phyloP scores from a whole-genome alignment of 495 filamentous ascomycete genomes.

The Neurospora sp. region DNA sequence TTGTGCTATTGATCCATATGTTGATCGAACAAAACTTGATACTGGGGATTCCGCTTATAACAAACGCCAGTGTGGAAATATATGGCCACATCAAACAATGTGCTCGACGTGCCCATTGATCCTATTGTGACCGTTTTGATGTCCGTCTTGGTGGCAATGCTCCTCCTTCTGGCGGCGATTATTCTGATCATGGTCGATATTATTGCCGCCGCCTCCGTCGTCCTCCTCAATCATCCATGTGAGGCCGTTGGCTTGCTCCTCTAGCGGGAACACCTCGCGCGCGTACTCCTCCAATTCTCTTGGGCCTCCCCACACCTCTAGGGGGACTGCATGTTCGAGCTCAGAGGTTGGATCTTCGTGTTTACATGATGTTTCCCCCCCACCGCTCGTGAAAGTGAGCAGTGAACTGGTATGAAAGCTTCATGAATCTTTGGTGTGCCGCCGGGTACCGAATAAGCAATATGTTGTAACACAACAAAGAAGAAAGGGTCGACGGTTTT shows the following conservation, averaged over 20 bases:
- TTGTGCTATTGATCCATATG: neutral
- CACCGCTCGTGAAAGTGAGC: neutral
- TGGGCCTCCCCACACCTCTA: slow-evolving; percentile 77
- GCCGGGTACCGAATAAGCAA: neutral
- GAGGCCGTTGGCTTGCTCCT: slow-evolving; percentile 86
- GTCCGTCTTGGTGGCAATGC: neutral
- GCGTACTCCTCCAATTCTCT: slow-evolving; percentile 93
- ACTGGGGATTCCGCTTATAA: neutral
- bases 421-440: neutral
- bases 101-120: neutral
- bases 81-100: neutral
- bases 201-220: slow-evolving; percentile 18
- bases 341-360: neutral
- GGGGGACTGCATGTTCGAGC: neutral
- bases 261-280: slow-evolving; percentile 84
- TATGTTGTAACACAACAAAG: neutral
- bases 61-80: neutral
- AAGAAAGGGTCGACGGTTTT: neutral
- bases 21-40: neutral
- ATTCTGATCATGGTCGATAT: slow-evolving; percentile 1
- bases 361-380: neutral
- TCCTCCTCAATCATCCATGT: slow-evolving; percentile 67
- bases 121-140: slow-evolving; percentile 3
- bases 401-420: neutral
- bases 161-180: neutral